These are phyloP conservation scores for Chenopodium berlandieri DNA, from an alignment of 148 eudicot genomes.

Conservation along the genomic window DNA sequence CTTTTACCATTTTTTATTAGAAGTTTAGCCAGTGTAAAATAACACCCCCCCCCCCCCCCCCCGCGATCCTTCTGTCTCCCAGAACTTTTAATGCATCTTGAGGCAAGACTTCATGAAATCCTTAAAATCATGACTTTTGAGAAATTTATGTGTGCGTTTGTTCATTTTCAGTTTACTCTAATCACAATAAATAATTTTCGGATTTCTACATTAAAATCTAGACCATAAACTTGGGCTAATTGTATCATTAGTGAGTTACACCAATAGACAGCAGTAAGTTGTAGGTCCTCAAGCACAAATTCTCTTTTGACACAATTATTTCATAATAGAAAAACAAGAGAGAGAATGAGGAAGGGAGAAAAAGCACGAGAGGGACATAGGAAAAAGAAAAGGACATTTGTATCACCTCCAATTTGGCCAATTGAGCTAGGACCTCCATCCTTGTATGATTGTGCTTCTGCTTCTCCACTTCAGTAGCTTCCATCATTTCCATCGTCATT, in stretches of 20 bases:
- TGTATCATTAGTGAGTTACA: not conserved
- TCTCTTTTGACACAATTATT: not conserved
- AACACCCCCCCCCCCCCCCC: not conserved
- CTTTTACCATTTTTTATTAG: no score
- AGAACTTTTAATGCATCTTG: no score
- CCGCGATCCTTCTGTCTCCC: not conserved
- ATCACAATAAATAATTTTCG: no score
- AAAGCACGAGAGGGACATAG: not conserved
- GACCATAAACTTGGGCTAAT: not conserved
- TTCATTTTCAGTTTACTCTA: no score
- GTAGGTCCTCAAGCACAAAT: not conserved
- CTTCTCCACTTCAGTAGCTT: slow-evolving; percentile 90
- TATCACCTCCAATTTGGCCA: slow-evolving; percentile 86
- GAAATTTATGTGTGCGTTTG: no score
- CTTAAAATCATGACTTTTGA: no score
- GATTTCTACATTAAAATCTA: no score
- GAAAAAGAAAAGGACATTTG: slow-evolving; percentile 3
- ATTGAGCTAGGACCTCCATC: slow-evolving; percentile 77
- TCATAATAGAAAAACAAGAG: not conserved
- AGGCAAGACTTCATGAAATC: no score
- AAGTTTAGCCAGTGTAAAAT: not conserved
- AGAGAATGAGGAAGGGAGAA: not conserved
- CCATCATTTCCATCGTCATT: slow-evolving; percentile 89
- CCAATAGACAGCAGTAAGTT: no score
- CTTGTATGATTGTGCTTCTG: slow-evolving; percentile 93